Percentiles rank a stretch among this genome's conserved stretches.
These are phyloP conservation scores for Leccinellum albellum DNA, from an alignment of 768 basidiomycete species.

Conservation along the genomic window DNA sequence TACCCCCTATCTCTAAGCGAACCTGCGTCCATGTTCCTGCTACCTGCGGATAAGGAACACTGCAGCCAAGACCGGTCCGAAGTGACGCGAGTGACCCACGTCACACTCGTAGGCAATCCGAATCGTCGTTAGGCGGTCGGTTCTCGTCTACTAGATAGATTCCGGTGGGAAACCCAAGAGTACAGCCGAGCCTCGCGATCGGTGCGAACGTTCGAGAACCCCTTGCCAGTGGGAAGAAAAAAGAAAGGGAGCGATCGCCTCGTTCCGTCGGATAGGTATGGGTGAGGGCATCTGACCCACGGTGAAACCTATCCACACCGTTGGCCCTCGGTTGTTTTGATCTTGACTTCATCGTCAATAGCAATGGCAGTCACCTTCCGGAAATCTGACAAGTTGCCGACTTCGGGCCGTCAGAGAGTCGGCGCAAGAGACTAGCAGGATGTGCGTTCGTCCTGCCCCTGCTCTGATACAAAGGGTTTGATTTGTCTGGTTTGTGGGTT, in stretches of 20 bases:
- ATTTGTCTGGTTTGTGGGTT: background rate
- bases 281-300: background rate
- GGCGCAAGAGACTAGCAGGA: constrained; percentile 2
- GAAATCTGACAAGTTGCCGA: background rate
- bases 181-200: too few relatives aligned
- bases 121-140: too few relatives aligned
- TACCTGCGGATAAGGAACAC: too few relatives aligned
- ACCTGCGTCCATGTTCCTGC: too few relatives aligned
- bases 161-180: background rate
- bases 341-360: background rate
- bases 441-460: background rate
- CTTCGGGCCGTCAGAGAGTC: background rate
- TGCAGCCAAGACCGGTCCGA: too few relatives aligned
- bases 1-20: too few relatives aligned
- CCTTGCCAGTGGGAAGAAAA: background rate
- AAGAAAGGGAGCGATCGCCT: background rate
- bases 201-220: background rate
- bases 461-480: background rate
- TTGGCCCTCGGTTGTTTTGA: background rate
- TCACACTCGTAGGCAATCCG: too few relatives aligned
- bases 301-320: background rate
- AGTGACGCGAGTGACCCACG: too few relatives aligned
- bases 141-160: too few relatives aligned
- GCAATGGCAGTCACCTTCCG: background rate
- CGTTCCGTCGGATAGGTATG: background rate